phyloP scores from a whole-genome alignment of 768 basidiomycete species.

The Leccinum longicurvipes region DNA sequence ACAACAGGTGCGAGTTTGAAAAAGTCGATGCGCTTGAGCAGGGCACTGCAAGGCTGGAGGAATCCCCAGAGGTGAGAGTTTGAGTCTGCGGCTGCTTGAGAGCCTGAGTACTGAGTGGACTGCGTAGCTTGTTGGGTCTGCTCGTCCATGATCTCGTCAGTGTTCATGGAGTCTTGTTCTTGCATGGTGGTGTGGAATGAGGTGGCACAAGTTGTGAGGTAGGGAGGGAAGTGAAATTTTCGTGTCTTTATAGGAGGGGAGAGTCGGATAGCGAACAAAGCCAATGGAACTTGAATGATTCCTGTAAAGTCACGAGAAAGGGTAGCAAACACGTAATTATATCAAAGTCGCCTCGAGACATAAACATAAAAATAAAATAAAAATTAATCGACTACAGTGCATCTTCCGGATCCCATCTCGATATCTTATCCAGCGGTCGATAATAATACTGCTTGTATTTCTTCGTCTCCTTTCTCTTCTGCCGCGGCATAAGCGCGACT shows the following conservation, averaged over 20 bases:
- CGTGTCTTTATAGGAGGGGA: slow-evolving; percentile 22
- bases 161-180: slow-evolving; percentile 21
- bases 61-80: slow-evolving; percentile 61
- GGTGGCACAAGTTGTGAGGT: too few relatives aligned
- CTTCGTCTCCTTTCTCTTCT: slow-evolving; percentile 73
- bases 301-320: slow-evolving; percentile 8
- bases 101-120: slow-evolving; percentile 35
- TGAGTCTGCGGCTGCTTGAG: slow-evolving; percentile 20
- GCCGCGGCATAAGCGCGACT: slow-evolving; percentile 71
- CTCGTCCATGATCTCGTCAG: slow-evolving; percentile 30
- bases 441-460: slow-evolving; percentile 87
- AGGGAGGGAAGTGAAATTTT: neutral
- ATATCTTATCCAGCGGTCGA: slow-evolving; percentile 66
- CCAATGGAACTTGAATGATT: too few relatives aligned
- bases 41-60: slow-evolving; percentile 58
- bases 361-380: slow-evolving; percentile 4
- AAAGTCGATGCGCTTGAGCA: slow-evolving; percentile 57
- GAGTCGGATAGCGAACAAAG: too few relatives aligned
- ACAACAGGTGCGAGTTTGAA: slow-evolving; percentile 49
- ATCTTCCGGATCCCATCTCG: slow-evolving; percentile 73
- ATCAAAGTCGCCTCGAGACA: slow-evolving; percentile 21
- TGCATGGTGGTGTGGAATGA: slow-evolving; percentile 14
- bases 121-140: slow-evolving; percentile 40
- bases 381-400: slow-evolving; percentile 32
- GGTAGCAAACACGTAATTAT: slow-evolving; percentile 5